Base-by-base conservation (phyloP, 768 basidiomycete genomes). In the Boletus pseudo-olivaceus region DNA sequence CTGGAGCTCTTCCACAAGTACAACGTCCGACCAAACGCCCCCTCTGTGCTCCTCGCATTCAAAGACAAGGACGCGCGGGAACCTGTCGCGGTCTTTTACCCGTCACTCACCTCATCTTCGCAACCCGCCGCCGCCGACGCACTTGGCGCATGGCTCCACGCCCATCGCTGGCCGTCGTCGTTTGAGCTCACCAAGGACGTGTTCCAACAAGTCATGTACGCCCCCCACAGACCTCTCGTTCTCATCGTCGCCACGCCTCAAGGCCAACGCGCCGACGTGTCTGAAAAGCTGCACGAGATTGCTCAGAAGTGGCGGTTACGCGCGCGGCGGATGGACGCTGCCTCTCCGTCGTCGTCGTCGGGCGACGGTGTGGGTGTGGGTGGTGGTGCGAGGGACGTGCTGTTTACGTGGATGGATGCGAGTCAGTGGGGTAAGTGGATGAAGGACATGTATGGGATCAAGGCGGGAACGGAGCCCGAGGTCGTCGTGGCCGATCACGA, bases 381-480 rank as follows among this genome's bases (percentile, higher is more conserved):
- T 12, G 45, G 56, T 40, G 67, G 49, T 55, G 72, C 37, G 39
- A 71, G 78, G 34, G 79, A 83, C 40, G 86, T 96, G 0, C 81
- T 94, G 46, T 97, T 94, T 71, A 79, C 87, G 9, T 93, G 88
- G 87, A 93, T 97, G 82, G 92, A 99, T 64, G 81, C 76, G 2
- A 84, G 82, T 26, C 81, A 78, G 69, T 98, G 96, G 94, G 78
- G 71, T 26, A 84, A 81, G 47, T 98, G 94, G 94, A 75, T 96
- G 73, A 93, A 90, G 77, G 85, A 84, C 61, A 93, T 93, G 84
- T 98, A 98, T 72, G 86, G 87, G 29, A 74, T 93, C 61, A 74
- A 70, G 59, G 53, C 58, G 9, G 58, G 46, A 8, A 50, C 54
- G 0, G 67, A 66, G 23, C 69, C 72, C 7, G 61, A 61, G 11